These are phyloP conservation scores for Scenedesmus sp. DNA, from an alignment of 163 green algal species.

Conservation along the genomic window DNA sequence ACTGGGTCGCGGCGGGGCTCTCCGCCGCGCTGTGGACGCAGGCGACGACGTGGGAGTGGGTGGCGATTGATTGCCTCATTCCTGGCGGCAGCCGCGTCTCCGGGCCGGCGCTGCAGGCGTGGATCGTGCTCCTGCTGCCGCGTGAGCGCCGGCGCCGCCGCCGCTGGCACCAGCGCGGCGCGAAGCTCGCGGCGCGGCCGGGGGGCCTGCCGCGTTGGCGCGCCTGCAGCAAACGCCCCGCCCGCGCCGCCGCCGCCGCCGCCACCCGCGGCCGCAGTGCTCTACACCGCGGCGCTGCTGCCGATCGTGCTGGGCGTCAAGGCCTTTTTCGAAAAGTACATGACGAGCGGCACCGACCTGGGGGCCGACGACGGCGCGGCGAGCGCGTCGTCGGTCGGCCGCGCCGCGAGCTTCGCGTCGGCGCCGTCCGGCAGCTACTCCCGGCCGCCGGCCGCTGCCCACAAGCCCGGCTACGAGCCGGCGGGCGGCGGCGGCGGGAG, in stretches of 20 bases:
- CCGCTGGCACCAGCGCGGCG: too few relatives aligned
- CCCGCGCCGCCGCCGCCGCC: too few relatives aligned
- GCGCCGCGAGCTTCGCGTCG: too few relatives aligned
- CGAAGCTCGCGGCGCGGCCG: too few relatives aligned
- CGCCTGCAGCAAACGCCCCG: too few relatives aligned
- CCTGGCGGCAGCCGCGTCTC: background rate
- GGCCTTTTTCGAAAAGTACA: too few relatives aligned
- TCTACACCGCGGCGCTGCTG: constrained; percentile 17
- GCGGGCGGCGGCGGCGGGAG: too few relatives aligned
- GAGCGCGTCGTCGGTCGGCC: background rate
- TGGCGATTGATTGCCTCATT: constrained; percentile 28
- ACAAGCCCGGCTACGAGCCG: too few relatives aligned
- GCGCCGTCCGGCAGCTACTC: too few relatives aligned
- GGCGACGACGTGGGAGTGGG: constrained; percentile 27
- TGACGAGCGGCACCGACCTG: too few relatives aligned
- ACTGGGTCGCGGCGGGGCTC: constrained; percentile 12
- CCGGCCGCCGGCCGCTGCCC: too few relatives aligned
- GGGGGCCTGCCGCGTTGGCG: too few relatives aligned
- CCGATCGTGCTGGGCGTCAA: background rate
- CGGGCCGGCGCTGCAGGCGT: background rate
- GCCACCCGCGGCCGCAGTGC: background rate
- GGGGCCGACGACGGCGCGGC: background rate
- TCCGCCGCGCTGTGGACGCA: constrained; percentile 20
- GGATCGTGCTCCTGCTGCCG: constrained; percentile 16
- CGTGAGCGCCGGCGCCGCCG: background rate